A percentile compares a stretch with the other conserved stretches of the same genome.
Conservation (phyloP, 208 protist genomes). For the Crithidia thermophila region DNA sequence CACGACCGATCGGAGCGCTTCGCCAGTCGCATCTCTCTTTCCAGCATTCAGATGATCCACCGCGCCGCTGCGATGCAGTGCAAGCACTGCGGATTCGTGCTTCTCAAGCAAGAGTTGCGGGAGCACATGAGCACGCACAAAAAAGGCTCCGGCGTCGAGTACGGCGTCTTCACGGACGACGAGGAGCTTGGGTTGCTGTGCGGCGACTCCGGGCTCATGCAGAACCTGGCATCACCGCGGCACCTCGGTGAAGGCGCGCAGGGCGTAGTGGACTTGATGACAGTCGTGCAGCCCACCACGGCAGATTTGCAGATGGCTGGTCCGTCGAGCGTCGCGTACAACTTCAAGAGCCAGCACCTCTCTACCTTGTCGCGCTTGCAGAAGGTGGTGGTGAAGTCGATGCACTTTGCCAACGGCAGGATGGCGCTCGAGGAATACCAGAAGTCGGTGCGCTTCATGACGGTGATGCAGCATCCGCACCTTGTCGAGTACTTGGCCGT, state of each 20-base stretch:
- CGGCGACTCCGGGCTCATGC: slow-evolving; percentile 71
- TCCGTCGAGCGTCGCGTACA: slow-evolving; percentile 27
- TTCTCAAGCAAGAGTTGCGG: slow-evolving; percentile 51
- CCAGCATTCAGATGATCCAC: slow-evolving; percentile 44
- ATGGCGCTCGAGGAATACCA: slow-evolving; percentile 56
- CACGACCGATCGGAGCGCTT: slow-evolving; percentile 70
- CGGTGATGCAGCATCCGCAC: slow-evolving; percentile 56
- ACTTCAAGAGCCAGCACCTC: slow-evolving; percentile 36
- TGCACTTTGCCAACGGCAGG: slow-evolving; percentile 35
- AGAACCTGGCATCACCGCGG: slow-evolving; percentile 30
- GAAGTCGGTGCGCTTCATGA: slow-evolving; percentile 75
- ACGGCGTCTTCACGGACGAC: slow-evolving; percentile 57
- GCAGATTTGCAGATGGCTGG: slow-evolving; percentile 33
- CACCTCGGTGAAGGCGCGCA: slow-evolving; percentile 67
- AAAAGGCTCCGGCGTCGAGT: slow-evolving; percentile 48
- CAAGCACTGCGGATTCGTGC: slow-evolving; percentile 64
- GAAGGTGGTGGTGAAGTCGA: slow-evolving; percentile 65
- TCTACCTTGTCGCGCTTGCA: slow-evolving; percentile 21
- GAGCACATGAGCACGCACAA: slow-evolving; percentile 69
- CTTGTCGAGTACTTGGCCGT: slow-evolving; percentile 81
- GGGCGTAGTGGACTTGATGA: slow-evolving; percentile 59
- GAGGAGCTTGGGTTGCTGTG: slow-evolving; percentile 54
- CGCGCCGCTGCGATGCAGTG: slow-evolving; percentile 57
- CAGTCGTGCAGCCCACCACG: slow-evolving; percentile 33
- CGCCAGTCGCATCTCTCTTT: slow-evolving; percentile 51